Evolutionary conservation across 306 rosid species (phyloP).

Genomic region (Cicer judaicum): DNA sequence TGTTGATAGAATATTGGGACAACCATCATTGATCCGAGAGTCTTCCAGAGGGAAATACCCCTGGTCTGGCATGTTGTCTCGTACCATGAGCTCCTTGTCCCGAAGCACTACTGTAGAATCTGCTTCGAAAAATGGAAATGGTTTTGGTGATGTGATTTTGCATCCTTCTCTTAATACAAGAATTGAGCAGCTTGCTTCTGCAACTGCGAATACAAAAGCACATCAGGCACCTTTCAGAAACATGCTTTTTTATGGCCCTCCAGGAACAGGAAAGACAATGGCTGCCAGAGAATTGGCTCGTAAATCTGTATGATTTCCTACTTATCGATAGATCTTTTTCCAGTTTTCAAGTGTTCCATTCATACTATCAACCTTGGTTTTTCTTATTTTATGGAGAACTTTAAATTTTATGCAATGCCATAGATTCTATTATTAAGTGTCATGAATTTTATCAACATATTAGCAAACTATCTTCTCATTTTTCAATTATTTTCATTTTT

Average conservation of each 20-base stretch:
- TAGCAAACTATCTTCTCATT: conserved; percentile 1
- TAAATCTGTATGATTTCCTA: conserved; percentile 74
- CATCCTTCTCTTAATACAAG: conserved; percentile 86
- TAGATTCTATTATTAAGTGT: not conserved
- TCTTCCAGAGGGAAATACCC: conserved; percentile 97
- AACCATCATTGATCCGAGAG: conserved; percentile 92
- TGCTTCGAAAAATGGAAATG: conserved; percentile 62
- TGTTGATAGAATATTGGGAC: conserved; percentile 96
- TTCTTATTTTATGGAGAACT: conserved; percentile 13
- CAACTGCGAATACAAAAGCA: conserved; percentile 94
- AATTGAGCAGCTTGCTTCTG: conserved; percentile 83
- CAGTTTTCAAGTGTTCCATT: conserved; percentile 20
- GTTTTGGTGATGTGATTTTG: conserved; percentile 90
- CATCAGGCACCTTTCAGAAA: conserved; percentile 98
- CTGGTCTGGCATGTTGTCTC: conserved; percentile 85
- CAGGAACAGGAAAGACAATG: conserved; percentile 99
- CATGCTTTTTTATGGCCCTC: conserved; percentile 98
- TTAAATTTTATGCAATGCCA: conserved; percentile 8
- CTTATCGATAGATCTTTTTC: conserved; percentile 22
- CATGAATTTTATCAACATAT: not conserved
- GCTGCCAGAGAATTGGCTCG: conserved; percentile 97
- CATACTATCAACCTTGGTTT: not conserved
- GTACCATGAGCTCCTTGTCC: conserved; percentile 55
- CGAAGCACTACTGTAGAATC: conserved; percentile 48
- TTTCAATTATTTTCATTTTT: conserved; percentile 6